These are phyloP conservation scores for Pseudovirgaria hyperparasitica DNA, from an alignment of 2,329 filamentous ascomycete species.

Conservation along the genomic window DNA sequence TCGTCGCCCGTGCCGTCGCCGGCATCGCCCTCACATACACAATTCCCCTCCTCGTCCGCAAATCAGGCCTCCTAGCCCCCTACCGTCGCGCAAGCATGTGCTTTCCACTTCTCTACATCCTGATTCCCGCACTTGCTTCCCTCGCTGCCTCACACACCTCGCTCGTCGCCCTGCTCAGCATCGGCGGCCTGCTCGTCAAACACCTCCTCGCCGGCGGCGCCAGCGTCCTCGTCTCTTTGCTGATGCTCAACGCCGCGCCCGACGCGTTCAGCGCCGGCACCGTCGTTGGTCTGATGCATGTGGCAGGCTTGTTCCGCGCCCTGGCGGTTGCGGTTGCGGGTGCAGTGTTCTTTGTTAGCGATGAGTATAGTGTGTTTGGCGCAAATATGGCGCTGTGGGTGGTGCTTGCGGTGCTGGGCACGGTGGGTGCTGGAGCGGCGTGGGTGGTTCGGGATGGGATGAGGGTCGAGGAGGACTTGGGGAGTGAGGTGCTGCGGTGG, in stretches of 20 bases:
- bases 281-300: conserved; percentile 35
- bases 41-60: conserved; percentile 24
- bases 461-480: conserved; percentile 32
- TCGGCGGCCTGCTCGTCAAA: conserved; percentile 29
- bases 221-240: conserved; percentile 30
- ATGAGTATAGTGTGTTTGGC: conserved; percentile 28
- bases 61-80: conserved; percentile 28
- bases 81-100: conserved; percentile 28
- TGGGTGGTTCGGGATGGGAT: conserved; percentile 32
- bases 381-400: conserved; percentile 35
- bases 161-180: conserved; percentile 24
- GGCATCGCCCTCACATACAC: conserved; percentile 25
- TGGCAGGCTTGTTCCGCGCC: conserved; percentile 33
- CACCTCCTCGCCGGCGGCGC: conserved; percentile 29
- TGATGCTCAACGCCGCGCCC: conserved; percentile 35
- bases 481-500: conserved; percentile 30
- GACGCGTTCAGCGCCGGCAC: conserved; percentile 34
- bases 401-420: conserved; percentile 26
- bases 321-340: conserved; percentile 34
- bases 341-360: conserved; percentile 32
- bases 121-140: conserved; percentile 27
- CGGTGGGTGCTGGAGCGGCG: conserved; percentile 29
- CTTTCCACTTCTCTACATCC: conserved; percentile 27
- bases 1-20: conserved; percentile 29
- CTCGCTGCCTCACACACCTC: conserved; percentile 18